Evolutionary conservation across 1,284 basidiomycete species (phyloP).

Genomic region (Apiotrichum domesticum): DNA sequence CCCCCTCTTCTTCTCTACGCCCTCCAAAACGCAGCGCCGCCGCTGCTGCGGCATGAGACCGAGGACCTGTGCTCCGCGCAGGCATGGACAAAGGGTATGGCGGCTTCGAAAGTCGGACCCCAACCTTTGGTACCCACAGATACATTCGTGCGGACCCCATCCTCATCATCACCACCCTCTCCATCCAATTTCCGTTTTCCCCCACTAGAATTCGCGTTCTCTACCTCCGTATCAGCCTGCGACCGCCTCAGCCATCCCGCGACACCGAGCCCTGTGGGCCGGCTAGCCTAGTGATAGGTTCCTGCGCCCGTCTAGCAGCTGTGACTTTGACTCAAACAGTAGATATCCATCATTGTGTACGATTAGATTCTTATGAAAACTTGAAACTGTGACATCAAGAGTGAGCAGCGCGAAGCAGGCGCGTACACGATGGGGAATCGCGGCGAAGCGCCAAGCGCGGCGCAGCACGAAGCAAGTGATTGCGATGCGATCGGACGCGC

Average conservation of each 20-base stretch:
- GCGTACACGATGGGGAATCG: too few species aligned
- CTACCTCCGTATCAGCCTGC: slow-evolving; percentile 1
- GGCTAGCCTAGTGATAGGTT: slow-evolving; percentile 49
- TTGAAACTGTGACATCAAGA: not conserved
- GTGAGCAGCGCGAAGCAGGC: too few species aligned
- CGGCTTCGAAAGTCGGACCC: slow-evolving; percentile 41
- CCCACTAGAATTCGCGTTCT: slow-evolving; percentile 1
- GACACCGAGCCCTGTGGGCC: slow-evolving; percentile 8
- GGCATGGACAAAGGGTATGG: slow-evolving; percentile 43
- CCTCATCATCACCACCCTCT: not conserved
- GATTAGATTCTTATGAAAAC: not conserved
- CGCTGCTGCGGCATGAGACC: slow-evolving; percentile 30
- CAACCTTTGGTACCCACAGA: not conserved
- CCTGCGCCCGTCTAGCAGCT: slow-evolving; percentile 29
- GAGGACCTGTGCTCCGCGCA: slow-evolving; percentile 38
- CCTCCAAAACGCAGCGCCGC: slow-evolving; percentile 46
- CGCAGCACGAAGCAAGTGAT: too few species aligned
- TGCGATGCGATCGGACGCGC: too few species aligned
- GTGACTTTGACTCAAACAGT: slow-evolving; percentile 4
- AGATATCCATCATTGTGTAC: not conserved
- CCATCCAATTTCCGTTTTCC: slow-evolving; percentile 3
- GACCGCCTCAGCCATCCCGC: slow-evolving; percentile 51
- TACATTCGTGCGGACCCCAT: slow-evolving; percentile 6
- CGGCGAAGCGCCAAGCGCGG: too few species aligned
- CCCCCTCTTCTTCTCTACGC: slow-evolving; percentile 16